phyloP scores from a whole-genome alignment of 495 filamentous ascomycete species.

The Alectoria sarmentosa region DNA sequence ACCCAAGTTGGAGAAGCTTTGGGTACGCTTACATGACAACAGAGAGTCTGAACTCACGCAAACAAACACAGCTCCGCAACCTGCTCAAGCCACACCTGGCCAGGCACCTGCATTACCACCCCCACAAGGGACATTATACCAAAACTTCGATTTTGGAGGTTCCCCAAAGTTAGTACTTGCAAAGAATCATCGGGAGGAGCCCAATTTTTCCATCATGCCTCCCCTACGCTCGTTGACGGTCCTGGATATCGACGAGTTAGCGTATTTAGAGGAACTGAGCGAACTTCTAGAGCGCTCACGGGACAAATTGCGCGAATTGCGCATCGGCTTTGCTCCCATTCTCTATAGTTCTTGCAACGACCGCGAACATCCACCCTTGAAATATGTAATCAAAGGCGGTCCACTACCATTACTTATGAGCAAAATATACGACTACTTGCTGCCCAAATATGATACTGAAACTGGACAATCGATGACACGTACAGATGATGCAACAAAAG shows the following conservation, averaged over 20 bases:
- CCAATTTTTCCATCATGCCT: conserved; percentile 78
- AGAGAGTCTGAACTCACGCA: conserved; percentile 19
- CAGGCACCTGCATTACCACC: conserved; percentile 9
- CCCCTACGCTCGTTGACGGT: conserved; percentile 75
- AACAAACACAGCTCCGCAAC: conserved; percentile 22
- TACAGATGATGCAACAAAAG: background rate
- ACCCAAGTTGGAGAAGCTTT: conserved; percentile 68
- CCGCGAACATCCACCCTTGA: conserved; percentile 1
- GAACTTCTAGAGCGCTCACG: conserved; percentile 70
- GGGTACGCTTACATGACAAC: conserved; percentile 91
- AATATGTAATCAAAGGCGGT: conserved; percentile 4
- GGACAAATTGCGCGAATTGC: conserved; percentile 61
- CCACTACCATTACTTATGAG: conserved; percentile 18
- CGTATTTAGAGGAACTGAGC: conserved; percentile 85
- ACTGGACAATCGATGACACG: background rate
- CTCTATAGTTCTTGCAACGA: conserved; percentile 31
- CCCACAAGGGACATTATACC: conserved; percentile 11
- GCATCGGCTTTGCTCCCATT: conserved; percentile 67
- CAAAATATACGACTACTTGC: conserved; percentile 10
- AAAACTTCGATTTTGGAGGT: conserved; percentile 19
- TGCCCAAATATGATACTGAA: background rate
- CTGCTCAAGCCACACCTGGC: conserved; percentile 21
- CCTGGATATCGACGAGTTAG: conserved; percentile 80
- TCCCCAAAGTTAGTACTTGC: conserved; percentile 28
- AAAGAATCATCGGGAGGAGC: conserved; percentile 63